Base-by-base conservation (phyloP, 805 yeast genomes). In the Candida anglica region DNA sequence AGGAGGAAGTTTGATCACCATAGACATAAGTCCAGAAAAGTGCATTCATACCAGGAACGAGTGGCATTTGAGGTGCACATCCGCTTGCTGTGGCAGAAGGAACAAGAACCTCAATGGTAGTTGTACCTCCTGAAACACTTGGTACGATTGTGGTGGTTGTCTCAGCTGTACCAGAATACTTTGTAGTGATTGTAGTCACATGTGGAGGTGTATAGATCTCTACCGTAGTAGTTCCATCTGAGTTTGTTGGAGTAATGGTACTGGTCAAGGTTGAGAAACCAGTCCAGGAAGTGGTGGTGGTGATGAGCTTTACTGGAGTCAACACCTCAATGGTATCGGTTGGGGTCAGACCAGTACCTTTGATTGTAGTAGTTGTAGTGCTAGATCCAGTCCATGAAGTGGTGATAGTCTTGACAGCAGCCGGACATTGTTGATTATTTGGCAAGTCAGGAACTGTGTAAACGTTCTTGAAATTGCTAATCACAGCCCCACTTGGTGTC, bases 321-420 rank as follows among this genome's bases (percentile, higher is more conserved):
- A 38, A 42, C 10, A 37, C 19, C 19, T 38, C 36, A 14, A 39
- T 24, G 8, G 37, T 20, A 7, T 34, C 28, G 4, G 41, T 34
- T n/a, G 30, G 32, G 10, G 14, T 28, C 19, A 13, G 15, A 15
- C 36, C 36, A 4, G 38, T 37, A 4, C 27, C 23, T 3, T 21
- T 30, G 7, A 34, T 36, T 3, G 33, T 23, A 9, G 37, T 17
- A 6, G 42, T 40, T 5, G 34, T 27, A 10, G 41, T 27, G 4
- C 22, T 19, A 3, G 41, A 23, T n/a, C 43, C 43, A 14, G 44
- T 36, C 43, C 43, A 38, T 6, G 32, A 15, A 15, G 26, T 15
- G n/a, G 33, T 14, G 11, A 14, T 5, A 13, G 33, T 30, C 6
- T 15, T 28, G n/a, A 14, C 13, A 10, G 26, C 23, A 20, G 33